Evolutionary conservation across 768 basidiomycete genomes (phyloP).

Genomic region (Suillus decipiens): DNA sequence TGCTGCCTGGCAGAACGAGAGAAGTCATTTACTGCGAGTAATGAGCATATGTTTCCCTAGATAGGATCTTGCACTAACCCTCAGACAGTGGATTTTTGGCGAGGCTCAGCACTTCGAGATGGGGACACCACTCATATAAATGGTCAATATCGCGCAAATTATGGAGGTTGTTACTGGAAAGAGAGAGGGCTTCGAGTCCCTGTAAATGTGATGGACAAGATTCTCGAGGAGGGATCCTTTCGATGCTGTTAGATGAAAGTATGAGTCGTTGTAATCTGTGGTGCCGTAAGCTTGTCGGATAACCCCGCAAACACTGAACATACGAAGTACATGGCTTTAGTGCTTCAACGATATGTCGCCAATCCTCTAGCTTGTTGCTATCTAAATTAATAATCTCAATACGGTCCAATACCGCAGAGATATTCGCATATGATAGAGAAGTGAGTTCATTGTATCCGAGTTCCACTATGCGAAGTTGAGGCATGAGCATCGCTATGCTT

Average conservation of each 20-base stretch:
- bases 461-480: constrained; percentile 57
- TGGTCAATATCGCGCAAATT: constrained; percentile 68
- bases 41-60: constrained; percentile 7
- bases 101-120: constrained; percentile 60
- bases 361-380: constrained; percentile 60
- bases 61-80: constrained; percentile 37
- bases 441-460: constrained; percentile 68
- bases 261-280: constrained; percentile 63
- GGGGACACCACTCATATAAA: constrained; percentile 68
- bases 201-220: constrained; percentile 27
- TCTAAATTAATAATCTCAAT: constrained; percentile 69
- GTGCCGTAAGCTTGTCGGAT: not conserved
- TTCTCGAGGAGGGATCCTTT: constrained; percentile 42
- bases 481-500: constrained; percentile 52
- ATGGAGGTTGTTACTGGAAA: constrained; percentile 60
- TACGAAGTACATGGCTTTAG: constrained; percentile 50
- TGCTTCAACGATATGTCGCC: constrained; percentile 50
- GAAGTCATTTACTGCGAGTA: constrained; percentile 36
- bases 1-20: constrained; percentile 54
- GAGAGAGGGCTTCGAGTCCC: constrained; percentile 56
- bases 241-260: constrained; percentile 63
- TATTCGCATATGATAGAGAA: constrained; percentile 25
- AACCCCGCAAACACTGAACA: constrained; percentile 7
- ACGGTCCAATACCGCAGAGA: constrained; percentile 21
- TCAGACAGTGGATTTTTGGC: constrained; percentile 64